phyloP scores from a whole-genome alignment of 2,329 filamentous ascomycete species.

The Fusarium sp. region DNA sequence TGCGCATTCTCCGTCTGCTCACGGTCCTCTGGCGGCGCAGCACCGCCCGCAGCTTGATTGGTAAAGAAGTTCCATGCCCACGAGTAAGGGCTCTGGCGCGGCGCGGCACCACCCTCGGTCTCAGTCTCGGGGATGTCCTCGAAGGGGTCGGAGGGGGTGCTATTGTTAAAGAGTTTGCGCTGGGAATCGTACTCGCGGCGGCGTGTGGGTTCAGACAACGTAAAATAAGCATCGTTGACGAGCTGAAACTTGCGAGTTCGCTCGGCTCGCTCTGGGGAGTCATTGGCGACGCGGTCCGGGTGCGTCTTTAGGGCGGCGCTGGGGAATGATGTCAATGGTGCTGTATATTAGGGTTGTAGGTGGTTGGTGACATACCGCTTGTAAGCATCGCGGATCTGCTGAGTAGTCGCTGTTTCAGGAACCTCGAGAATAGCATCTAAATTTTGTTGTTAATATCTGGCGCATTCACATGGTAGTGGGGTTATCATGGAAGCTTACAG shows the following conservation, averaged over 20 bases:
- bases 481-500: slow-evolving; percentile 61
- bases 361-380: slow-evolving; percentile 75
- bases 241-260: slow-evolving; percentile 92
- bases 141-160: slow-evolving; percentile 60
- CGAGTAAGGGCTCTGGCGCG: slow-evolving; percentile 73
- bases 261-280: slow-evolving; percentile 84
- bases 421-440: slow-evolving; percentile 83
- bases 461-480: slow-evolving; percentile 30
- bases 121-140: slow-evolving; percentile 54
- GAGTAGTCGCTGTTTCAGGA: slow-evolving; percentile 79
- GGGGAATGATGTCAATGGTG: slow-evolving; percentile 36
- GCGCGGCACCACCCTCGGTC: slow-evolving; percentile 57
- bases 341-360: not conserved
- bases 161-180: slow-evolving; percentile 54
- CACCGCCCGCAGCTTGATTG: slow-evolving; percentile 48
- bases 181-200: slow-evolving; percentile 89
- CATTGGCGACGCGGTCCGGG: slow-evolving; percentile 87
- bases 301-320: slow-evolving; percentile 93
- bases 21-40: slow-evolving; percentile 54
- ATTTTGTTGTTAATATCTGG: slow-evolving; percentile 32
- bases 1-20: slow-evolving; percentile 80
- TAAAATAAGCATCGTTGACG: slow-evolving; percentile 95
- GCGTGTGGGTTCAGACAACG: slow-evolving; percentile 83
- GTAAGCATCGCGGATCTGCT: slow-evolving; percentile 94
- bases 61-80: slow-evolving; percentile 82